Evolutionary conservation across 2,329 filamentous ascomycete species (phyloP), one percentile per base, ranked within the genome.

Genomic region (Paramyrothecium sp.): DNA sequence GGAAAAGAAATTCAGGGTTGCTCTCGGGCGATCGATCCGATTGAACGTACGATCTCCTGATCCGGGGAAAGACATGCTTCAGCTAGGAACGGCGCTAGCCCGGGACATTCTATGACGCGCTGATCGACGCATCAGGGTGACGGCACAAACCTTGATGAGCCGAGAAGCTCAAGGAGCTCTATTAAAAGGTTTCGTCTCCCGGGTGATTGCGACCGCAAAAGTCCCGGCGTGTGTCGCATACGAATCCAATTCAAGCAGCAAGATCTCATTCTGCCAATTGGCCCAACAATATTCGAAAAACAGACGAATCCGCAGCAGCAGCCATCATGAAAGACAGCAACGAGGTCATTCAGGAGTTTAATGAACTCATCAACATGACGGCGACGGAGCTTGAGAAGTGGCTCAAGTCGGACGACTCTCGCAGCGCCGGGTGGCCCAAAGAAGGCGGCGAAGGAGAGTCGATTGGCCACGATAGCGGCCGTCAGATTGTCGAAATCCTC

Each of bases 321-420:
- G 34, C 23, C 56, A 58, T 20, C n/a, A 68, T 68, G 66, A 68
- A 68, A 56, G 57, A 41, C 58, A 60, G 63, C 26, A 63, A 69
- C 2, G 66, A 71, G 33, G 69, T 73, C 44, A 67, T 72, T 60
- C 79, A 81, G 53, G 85, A 89, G 67, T 89, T 88, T 76, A 88
- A 89, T 60, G 78, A 83, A 44, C 71, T 88, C 51, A 84, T 89
- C 69, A 89, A 89, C 69, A 89, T 89, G 86, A 80, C 77, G 12
- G 75, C 84, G 2, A 69, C 76, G 2, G 85, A 89, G 60, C 78
- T 89, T 17, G 78, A 85, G 63, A 74, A 79, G 22, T 89, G 86
- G 87, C 78, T 89, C 22, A 78, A 82, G 60, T 77, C 79, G 7
- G 78, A 81, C n/a, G 78, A 84, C 33, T 88, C 84, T 11, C 76